Percentiles rank a stretch among this genome's conserved stretches.
phyloP scores from a whole-genome alignment of 306 rosid genomes.

The Crotalaria pallida region DNA sequence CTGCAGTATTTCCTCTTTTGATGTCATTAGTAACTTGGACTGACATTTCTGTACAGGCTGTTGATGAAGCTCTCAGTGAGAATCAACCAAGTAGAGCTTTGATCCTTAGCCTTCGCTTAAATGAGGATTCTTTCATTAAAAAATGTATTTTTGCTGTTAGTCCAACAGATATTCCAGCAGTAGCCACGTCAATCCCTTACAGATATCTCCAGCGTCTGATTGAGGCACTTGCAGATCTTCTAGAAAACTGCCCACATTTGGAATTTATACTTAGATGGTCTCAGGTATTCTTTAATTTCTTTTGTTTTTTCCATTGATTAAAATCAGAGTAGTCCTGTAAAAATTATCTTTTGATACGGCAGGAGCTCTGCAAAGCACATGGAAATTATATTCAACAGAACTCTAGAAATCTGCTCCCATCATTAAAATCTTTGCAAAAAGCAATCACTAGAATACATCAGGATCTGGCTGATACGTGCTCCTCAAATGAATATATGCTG shows the following conservation, averaged over 20 bases:
- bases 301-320: background rate
- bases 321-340: background rate
- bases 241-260: constrained; percentile 80
- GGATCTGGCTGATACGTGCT: constrained; percentile 83
- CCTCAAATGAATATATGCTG: constrained; percentile 82
- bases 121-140: constrained; percentile 63
- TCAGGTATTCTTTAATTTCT: constrained; percentile 47
- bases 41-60: constrained; percentile 57
- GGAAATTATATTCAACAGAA: constrained; percentile 73
- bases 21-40: background rate
- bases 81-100: constrained; percentile 68
- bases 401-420: constrained; percentile 67
- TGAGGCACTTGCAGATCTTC: constrained; percentile 75
- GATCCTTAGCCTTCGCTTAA: constrained; percentile 77
- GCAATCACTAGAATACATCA: constrained; percentile 72
- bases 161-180: constrained; percentile 57
- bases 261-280: constrained; percentile 87
- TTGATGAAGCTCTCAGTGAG: constrained; percentile 65
- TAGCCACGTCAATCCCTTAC: constrained; percentile 56
- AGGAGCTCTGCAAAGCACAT: constrained; percentile 85
- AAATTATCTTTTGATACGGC: constrained; percentile 30
- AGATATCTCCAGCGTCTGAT: constrained; percentile 76
- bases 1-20: background rate
- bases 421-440: constrained; percentile 76
- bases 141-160: constrained; percentile 73